These are phyloP conservation scores for Peziza echinospora DNA, from an alignment of 495 filamentous ascomycete species.

Conservation along the genomic window DNA sequence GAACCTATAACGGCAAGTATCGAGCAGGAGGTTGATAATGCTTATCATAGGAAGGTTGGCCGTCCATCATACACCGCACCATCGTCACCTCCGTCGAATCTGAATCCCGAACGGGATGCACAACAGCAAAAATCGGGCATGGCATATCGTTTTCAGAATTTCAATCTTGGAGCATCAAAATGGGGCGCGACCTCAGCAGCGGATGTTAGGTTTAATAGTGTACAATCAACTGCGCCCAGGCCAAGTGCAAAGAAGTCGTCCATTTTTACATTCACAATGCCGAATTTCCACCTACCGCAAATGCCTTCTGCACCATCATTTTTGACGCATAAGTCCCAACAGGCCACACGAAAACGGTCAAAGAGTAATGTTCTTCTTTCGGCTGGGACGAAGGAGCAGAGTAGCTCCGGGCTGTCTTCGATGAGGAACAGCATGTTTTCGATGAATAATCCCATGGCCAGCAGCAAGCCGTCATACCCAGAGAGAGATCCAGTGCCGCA, in stretches of 20 bases:
- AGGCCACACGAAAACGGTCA: conserved; percentile 4
- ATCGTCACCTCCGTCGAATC: neutral
- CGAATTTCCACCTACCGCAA: neutral
- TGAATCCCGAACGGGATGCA: too few species aligned
- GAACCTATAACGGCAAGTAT: neutral
- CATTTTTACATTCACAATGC: neutral
- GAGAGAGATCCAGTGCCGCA: neutral
- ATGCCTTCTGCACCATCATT: neutral
- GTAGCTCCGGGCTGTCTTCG: neutral
- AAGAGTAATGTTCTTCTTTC: neutral
- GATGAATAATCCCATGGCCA: too few species aligned
- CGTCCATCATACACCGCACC: neutral
- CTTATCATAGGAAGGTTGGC: neutral
- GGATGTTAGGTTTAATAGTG: neutral
- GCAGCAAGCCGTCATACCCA: neutral
- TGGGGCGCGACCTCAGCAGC: neutral
- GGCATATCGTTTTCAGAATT: too few species aligned
- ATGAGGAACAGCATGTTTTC: too few species aligned
- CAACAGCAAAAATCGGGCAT: too few species aligned
- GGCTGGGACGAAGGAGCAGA: conserved; percentile 3
- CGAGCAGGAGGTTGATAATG: neutral
- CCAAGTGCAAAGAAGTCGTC: neutral
- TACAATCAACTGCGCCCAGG: neutral
- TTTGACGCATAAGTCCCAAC: neutral
- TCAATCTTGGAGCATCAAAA: conserved; percentile 1